Percentiles rank a stretch among this genome's conserved stretches.
phyloP scores from a whole-genome alignment of 805 yeast species.

The Nakazawaea molendinolei region DNA sequence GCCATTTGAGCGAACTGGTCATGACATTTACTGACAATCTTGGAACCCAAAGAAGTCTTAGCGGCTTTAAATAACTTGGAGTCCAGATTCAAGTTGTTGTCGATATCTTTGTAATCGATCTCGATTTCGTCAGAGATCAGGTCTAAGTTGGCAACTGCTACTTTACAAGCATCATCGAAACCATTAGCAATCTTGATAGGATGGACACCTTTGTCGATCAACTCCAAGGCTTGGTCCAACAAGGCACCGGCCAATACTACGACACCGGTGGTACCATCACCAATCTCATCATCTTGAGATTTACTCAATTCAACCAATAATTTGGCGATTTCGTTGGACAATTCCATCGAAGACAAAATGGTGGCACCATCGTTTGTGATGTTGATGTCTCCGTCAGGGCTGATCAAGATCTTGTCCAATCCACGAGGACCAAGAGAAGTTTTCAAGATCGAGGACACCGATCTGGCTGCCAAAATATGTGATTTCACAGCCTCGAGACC shows the following conservation, averaged over 20 bases:
- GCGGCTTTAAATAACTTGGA: constrained; percentile 83
- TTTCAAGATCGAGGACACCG: constrained; percentile 86
- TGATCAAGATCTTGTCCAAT: constrained; percentile 89
- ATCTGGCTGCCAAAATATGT: constrained; percentile 90
- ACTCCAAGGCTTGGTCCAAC: constrained; percentile 87
- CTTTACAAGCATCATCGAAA: constrained; percentile 91
- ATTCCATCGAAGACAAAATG: constrained; percentile 89
- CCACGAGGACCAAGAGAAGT: constrained; percentile 98
- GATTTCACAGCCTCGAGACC: constrained; percentile 79
- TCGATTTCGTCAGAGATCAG: constrained; percentile 61
- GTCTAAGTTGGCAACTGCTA: constrained; percentile 78
- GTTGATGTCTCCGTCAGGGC: constrained; percentile 96
- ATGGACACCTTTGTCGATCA: constrained; percentile 94
- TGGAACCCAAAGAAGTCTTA: constrained; percentile 89
- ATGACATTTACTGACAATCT: constrained; percentile 90
- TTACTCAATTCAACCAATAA: constrained; percentile 86
- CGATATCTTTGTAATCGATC: constrained; percentile 37
- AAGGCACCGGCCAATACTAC: constrained; percentile 94
- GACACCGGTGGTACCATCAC: constrained; percentile 99
- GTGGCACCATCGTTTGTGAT: constrained; percentile 99
- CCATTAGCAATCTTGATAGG: constrained; percentile 97
- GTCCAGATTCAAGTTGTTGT: constrained; percentile 25
- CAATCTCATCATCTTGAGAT: constrained; percentile 97
- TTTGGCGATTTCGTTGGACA: constrained; percentile 94
- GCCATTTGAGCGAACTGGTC: constrained; percentile 95